phyloP scores from a whole-genome alignment of 1,284 basidiomycete genomes.

The Tilletia indica region DNA sequence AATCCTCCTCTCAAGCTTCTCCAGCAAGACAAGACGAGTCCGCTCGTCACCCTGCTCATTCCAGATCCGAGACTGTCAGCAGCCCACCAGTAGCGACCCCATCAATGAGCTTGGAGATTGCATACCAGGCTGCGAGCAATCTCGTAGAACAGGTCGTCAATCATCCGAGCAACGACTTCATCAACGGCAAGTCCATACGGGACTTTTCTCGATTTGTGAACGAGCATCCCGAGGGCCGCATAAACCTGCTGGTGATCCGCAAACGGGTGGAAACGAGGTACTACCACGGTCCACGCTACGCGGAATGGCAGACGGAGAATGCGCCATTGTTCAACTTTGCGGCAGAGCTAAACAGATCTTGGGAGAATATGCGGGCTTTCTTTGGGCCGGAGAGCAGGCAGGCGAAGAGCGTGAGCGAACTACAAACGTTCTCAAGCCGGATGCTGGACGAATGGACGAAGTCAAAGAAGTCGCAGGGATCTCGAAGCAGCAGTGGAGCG shows the following conservation, averaged over 20 bases:
- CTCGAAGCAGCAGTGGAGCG: neutral
- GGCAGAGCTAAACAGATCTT: neutral
- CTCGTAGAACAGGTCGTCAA: neutral
- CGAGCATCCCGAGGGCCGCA: neutral
- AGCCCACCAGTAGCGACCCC: neutral
- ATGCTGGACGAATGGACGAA: neutral
- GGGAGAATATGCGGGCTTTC: constrained; percentile 1
- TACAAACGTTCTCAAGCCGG: neutral
- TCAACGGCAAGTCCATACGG: neutral
- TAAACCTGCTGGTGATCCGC: neutral
- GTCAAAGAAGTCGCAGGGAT: neutral
- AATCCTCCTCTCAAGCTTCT: neutral
- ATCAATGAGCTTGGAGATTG: neutral
- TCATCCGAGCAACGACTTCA: neutral
- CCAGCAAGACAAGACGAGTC: neutral
- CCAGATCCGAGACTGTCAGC: neutral
- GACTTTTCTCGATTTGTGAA: neutral
- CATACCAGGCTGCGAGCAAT: neutral
- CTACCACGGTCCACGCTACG: neutral
- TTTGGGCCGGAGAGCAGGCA: neutral
- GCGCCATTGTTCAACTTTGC: neutral
- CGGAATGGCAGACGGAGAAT: neutral
- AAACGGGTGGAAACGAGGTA: neutral
- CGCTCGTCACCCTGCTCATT: neutral
- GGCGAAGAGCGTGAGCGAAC: neutral